Base-by-base conservation (phyloP, 2,329 filamentous ascomycete species). In the Fusarium nisikadoi region DNA sequence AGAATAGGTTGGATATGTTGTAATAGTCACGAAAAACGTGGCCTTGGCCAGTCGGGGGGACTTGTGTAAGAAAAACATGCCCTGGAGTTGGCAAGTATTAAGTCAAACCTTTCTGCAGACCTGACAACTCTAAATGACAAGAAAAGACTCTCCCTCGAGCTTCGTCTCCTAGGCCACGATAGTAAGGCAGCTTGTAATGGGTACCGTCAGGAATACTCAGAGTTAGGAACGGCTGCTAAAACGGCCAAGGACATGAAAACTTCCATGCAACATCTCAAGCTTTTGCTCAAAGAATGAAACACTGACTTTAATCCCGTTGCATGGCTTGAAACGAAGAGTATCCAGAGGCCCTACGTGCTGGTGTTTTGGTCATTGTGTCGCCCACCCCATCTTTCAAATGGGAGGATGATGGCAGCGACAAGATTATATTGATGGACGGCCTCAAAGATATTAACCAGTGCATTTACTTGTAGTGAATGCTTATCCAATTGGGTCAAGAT, bases 381-480 rank as follows among this genome's bases (percentile, higher is more conserved):
- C 36, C 10, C 23, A 23, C 36, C 47, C 66, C 66, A 68, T 19
- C n/a, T 20, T 25, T 62, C 46, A 14, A 64, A 33, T 11, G 33
- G 56, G n/a, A 67, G n/a, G 14, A 42, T 60, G 29, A 71, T 38
- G 3, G 62, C 20, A 31, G 23, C 16, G 19, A 61, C 1, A 13
- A 64, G 29, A 23, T 70, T 25, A n/a, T 69, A 71, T 38, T 69
- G 65, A 20, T 69, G 43, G 14, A 54, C 57, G 17, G 62, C 19
- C 14, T 35, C 8, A n/a, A 55, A 23, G 27, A 69, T 31, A 20
- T n/a, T 14, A 16, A 60, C 12, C 10, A 70, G 25, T 4, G 38
- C 8, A 17, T 36, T 8, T 11, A 39, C 8, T 23, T 38, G 27
- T 19, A 61, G 68, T 6, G 13, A 4, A 33, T 60, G n/a, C 6